Evolutionary conservation across 129 eudicot genomes (phyloP).

Genomic region (Daucus carota): DH1_v3.0 NC_030381.2:56011501-56012000

Average conservation of each 20-base stretch:
- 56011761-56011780: background rate
- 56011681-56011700: slow-evolving; percentile 77
- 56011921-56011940: background rate
- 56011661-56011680: slow-evolving; percentile 68
- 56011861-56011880: background rate
- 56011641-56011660: slow-evolving; percentile 96
- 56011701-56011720: slow-evolving; percentile 50
- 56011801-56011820: background rate
- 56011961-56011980: background rate
- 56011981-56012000: background rate
- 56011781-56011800: background rate
- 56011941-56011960: background rate
- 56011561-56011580: slow-evolving; percentile 87
- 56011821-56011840: background rate
- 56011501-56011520: slow-evolving; percentile 47
- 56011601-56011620: slow-evolving; percentile 70
- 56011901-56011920: background rate
- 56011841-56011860: background rate
- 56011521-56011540: slow-evolving; percentile 90
- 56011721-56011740: background rate
- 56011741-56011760: background rate
- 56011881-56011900: background rate
- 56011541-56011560: slow-evolving; percentile 89
- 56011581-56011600: slow-evolving; percentile 79
- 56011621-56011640: slow-evolving; percentile 64